phyloP scores from a whole-genome alignment of 345 rosid species.

The Aethionema arabicum region DNA sequence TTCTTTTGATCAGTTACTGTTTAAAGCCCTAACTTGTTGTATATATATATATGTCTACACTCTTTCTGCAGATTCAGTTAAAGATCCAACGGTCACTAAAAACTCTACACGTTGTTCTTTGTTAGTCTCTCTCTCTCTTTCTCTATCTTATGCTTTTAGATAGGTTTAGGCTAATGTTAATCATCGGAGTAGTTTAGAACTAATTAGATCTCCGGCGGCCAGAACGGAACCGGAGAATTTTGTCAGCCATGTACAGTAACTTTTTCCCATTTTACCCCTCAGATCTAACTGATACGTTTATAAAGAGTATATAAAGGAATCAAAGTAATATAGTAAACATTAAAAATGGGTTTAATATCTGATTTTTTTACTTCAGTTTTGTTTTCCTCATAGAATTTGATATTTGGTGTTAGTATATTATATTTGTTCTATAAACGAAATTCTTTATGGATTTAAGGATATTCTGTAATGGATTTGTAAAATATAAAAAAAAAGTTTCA shows the following conservation, averaged over 20 bases:
- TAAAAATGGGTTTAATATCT: no score
- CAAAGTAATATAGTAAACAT: no score
- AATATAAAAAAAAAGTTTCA: no score
- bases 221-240: not conserved
- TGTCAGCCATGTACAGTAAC: constrained; percentile 10
- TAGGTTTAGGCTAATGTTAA: not conserved
- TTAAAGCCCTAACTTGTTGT: not conserved
- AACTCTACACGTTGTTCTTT: not conserved
- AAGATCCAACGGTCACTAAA: constrained; percentile 4
- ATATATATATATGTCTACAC: not conserved
- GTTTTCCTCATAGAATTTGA: no score
- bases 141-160: constrained; percentile 1
- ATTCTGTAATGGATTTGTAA: no score
- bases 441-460: no score
- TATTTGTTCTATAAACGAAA: no score
- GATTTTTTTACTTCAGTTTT: no score
- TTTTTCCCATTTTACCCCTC: not conserved
- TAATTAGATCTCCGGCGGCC: constrained; percentile 1
- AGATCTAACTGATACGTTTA: no score
- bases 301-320: no score
- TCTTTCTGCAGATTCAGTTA: constrained; percentile 9
- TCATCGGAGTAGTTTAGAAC: constrained; percentile 31
- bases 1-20: not conserved
- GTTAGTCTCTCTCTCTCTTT: not conserved
- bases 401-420: no score